These are phyloP conservation scores for Sarocladiaceae sp. DNA, from an alignment of 2,329 filamentous ascomycete species.

Conservation along the genomic window DNA sequence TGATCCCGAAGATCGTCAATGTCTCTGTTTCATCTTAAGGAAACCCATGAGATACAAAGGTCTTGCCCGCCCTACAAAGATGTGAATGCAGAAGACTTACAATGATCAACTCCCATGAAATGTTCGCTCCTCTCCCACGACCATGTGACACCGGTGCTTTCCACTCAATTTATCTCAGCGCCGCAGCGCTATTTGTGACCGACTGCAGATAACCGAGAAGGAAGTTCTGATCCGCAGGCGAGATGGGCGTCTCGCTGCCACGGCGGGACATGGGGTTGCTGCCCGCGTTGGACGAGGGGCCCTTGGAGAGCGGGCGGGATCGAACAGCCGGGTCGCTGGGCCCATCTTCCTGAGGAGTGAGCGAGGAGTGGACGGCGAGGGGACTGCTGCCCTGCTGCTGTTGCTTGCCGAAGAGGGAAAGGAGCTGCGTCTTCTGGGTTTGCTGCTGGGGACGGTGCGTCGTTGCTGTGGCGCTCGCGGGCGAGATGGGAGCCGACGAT, in stretches of 20 bases:
- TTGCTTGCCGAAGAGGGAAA: constrained; percentile 58
- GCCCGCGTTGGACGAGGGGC: background rate
- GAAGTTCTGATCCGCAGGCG: constrained; percentile 68
- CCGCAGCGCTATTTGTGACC: constrained; percentile 33
- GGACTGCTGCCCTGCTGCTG: constrained; percentile 7
- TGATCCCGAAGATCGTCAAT: no score
- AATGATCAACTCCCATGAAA: no score
- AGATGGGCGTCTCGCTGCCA: constrained; percentile 49
- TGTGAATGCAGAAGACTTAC: no score
- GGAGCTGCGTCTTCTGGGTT: constrained; percentile 36
- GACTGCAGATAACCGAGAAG: constrained; percentile 67
- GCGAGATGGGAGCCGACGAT: background rate
- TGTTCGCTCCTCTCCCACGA: background rate
- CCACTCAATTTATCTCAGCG: background rate
- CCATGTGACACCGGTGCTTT: background rate
- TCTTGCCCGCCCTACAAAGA: no score
- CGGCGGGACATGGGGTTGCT: constrained; percentile 29
- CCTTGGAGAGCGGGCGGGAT: no score
- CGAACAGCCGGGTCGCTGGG: no score
- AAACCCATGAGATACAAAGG: no score
- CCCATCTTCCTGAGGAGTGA: constrained; percentile 1
- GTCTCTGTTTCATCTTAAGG: no score
- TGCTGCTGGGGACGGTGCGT: background rate
- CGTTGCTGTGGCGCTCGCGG: background rate
- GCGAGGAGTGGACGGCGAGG: background rate